A percentile compares a stretch with the other conserved stretches of the same genome.
Conservation (phyloP, 106 monocot genomes). For the Posidonia australis region DNA sequence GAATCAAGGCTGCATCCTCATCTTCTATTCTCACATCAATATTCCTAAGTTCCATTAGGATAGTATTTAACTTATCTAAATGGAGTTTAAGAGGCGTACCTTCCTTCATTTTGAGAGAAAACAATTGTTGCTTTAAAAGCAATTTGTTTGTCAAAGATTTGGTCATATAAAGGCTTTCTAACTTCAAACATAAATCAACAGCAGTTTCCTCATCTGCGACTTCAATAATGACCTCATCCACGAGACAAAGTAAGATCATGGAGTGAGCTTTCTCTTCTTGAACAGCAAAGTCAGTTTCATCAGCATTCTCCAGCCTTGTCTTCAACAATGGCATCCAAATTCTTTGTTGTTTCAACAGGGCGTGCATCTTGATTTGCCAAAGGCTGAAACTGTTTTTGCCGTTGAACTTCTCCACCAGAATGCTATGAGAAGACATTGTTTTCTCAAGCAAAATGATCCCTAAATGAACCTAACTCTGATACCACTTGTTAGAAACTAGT, state of each 20-base stretch:
- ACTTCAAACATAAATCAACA: not conserved
- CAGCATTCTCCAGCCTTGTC: not conserved
- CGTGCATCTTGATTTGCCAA: not conserved
- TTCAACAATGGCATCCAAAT: not conserved
- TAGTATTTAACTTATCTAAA: not conserved
- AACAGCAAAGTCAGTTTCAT: not conserved
- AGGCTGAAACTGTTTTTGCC: not conserved
- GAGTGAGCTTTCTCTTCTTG: not conserved
- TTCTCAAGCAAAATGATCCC: no score
- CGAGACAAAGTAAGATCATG: not conserved
- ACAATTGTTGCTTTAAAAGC: no score
- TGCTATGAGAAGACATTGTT: not conserved
- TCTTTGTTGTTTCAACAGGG: not conserved
- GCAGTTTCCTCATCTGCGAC: not conserved
- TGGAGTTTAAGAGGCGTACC: not conserved
- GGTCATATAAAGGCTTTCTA: not conserved
- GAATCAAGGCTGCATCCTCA: not conserved
- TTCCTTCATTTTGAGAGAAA: not conserved
- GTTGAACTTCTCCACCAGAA: not conserved
- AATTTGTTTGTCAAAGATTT: no score
- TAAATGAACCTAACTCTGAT: no score
- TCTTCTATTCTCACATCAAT: not conserved
- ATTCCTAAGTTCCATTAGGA: not conserved
- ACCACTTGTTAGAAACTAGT: no score
- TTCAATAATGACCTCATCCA: not conserved